Percentiles rank a stretch among this genome's conserved stretches.
phyloP scores from a whole-genome alignment of 441 rosid genomes.

The Corymbia citriodora region DNA sequence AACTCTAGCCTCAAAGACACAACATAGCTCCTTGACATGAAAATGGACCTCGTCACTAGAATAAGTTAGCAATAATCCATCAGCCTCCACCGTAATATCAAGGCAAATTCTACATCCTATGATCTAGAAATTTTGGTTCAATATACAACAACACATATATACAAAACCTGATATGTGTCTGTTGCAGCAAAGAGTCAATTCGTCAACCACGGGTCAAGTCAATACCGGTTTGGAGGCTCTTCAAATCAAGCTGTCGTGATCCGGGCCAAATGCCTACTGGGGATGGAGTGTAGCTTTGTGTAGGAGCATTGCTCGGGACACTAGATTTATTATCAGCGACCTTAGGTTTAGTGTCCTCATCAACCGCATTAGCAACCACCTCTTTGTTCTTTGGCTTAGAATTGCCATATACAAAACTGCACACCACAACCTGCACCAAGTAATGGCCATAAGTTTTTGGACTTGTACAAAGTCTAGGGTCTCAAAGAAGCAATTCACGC shows the following conservation, averaged over 20 bases:
- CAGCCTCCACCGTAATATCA: constrained; percentile 10
- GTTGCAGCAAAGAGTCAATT: constrained; percentile 33
- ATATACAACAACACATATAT: constrained; percentile 74
- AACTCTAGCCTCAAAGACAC: not conserved
- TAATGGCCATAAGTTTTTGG: not conserved
- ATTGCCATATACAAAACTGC: constrained; percentile 81
- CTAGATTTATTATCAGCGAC: constrained; percentile 33
- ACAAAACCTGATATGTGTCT: constrained; percentile 46
- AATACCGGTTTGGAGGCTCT: constrained; percentile 69
- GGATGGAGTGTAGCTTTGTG: constrained; percentile 42
- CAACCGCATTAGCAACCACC: constrained; percentile 36
- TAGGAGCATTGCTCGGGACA: constrained; percentile 21
- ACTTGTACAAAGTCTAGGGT: not conserved
- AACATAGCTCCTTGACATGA: not conserved
- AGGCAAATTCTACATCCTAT: constrained; percentile 12
- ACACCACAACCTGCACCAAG: constrained; percentile 71
- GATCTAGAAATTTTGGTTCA: constrained; percentile 16
- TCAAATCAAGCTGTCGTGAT: constrained; percentile 52
- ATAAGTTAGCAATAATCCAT: constrained; percentile 44
- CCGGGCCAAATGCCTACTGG: constrained; percentile 53
- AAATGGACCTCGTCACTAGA: constrained; percentile 18
- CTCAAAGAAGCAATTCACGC: not conserved
- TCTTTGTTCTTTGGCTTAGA: constrained; percentile 54
- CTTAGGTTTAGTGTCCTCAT: constrained; percentile 29
- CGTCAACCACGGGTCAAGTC: constrained; percentile 87